Base-by-base conservation (phyloP, 2,329 filamentous ascomycete genomes). In the Tolypocladium inflatum region DNA sequence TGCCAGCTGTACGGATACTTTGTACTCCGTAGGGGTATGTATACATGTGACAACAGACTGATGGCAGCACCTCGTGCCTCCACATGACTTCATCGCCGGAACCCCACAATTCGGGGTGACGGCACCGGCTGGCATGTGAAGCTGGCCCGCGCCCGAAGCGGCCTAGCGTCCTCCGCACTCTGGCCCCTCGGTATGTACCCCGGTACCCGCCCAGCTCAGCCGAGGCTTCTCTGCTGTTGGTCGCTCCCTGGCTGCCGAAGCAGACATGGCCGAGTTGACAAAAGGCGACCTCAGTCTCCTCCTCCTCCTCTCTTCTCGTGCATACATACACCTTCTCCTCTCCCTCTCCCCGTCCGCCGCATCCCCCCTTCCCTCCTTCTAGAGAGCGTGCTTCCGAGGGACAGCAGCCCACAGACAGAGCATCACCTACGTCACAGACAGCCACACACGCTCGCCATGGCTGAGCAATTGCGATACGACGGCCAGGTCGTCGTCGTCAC, bases 401-500 rank as follows among this genome's bases (percentile, higher is more conserved):
- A 58, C 38, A 56, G 52, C 53, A 33, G 7, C 30, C 30, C 45
- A 23, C 41, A 48, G 45, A 48, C 52, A 55, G 21, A 23, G 17
- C 48, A 53, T 54, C 41, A 21, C 37, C 39, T 30, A 41, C 45
- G 23, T 57, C 56, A 60, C 64, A 58, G 65, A 56, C 41, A 19
- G 41, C 41, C 42, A 43, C 54, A 60, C 51, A 60, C 52, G 60
- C 10, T 33, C 70, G 74, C 62, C 81, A 89, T 87, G 86, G 79
- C 76, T 63, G 76, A 76, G 58, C 83, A 89, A 73, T 78, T 96
- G 70, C 84, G 91, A 71, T 95, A 86, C 74, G 91, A 95, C 75
- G 86, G 86, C 76, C 89, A 92, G 78, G 89, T 89, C 66, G 87
- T 91, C 69, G 88, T 93, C 66, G 86, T 93, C 66, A 93, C 89